These are phyloP conservation scores for Diaporthe destruens DNA, from an alignment of 2,329 filamentous ascomycete species.

Conservation along the genomic window DNA sequence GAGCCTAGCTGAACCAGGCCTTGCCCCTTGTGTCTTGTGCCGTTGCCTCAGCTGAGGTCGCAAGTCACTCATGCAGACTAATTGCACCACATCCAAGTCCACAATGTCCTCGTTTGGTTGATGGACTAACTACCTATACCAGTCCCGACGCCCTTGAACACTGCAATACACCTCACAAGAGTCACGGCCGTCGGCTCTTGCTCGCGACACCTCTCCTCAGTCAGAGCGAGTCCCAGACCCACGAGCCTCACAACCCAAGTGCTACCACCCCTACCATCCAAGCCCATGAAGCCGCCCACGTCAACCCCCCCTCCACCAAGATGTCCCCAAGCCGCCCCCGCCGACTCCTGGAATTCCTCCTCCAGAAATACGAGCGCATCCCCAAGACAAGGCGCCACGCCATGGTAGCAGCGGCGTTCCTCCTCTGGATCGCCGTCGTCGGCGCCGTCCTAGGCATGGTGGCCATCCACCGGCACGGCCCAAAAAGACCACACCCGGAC, in stretches of 20 bases:
- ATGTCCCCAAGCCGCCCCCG: no score
- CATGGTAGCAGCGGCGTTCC: background rate
- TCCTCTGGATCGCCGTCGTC: background rate
- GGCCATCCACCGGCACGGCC: background rate
- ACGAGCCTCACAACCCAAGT: no score
- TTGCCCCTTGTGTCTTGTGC: background rate
- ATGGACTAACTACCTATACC: no score
- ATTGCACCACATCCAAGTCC: no score
- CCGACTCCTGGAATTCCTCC: background rate
- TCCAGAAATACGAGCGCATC: no score
- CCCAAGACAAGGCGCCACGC: background rate
- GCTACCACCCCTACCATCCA: no score
- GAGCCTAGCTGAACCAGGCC: background rate
- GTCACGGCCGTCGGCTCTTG: background rate
- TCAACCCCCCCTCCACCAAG: no score
- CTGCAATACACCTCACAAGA: no score
- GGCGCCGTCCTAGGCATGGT: background rate
- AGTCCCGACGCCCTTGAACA: background rate
- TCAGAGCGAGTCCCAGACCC: fast-evolving
- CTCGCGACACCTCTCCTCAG: background rate
- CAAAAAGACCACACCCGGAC: no score
- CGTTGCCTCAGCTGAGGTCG: no score
- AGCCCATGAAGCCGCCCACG: background rate
- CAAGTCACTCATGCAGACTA: no score
- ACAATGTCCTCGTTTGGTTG: background rate